Percentiles rank a stretch among this genome's conserved stretches.
Evolutionary conservation across 2,329 filamentous ascomycete species (phyloP).

Genomic region (Didymella lethalis): DNA sequence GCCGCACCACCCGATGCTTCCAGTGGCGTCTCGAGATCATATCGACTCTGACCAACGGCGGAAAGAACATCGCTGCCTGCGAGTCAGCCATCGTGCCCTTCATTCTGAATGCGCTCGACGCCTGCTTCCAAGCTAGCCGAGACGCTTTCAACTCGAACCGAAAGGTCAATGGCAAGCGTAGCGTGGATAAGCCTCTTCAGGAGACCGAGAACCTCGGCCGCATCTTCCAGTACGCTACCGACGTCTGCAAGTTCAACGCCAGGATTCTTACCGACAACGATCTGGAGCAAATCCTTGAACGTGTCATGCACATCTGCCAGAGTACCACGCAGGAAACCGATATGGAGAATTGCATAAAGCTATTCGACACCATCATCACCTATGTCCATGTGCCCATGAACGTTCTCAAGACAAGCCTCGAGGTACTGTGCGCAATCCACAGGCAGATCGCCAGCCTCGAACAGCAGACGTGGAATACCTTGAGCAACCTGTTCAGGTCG

Average conservation of each 20-base stretch:
- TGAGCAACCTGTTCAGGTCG: slow-evolving; percentile 75
- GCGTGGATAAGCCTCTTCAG: slow-evolving; percentile 27
- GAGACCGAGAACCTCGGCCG: slow-evolving; percentile 58
- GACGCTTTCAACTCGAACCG: slow-evolving; percentile 34
- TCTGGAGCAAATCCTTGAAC: slow-evolving; percentile 67
- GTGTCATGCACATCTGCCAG: slow-evolving; percentile 71
- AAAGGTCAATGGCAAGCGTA: slow-evolving; percentile 40
- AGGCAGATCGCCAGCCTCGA: slow-evolving; percentile 68
- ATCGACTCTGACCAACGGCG: slow-evolving; percentile 47
- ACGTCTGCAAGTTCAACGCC: slow-evolving; percentile 79
- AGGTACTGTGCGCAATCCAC: slow-evolving; percentile 76
- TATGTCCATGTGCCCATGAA: slow-evolving; percentile 72
- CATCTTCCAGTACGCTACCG: slow-evolving; percentile 70
- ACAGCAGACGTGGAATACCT: slow-evolving; percentile 72
- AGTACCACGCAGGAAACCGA: slow-evolving; percentile 71
- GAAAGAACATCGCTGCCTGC: slow-evolving; percentile 50
- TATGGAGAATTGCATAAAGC: slow-evolving; percentile 70
- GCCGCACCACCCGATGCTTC: slow-evolving; percentile 40
- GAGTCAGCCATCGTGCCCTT: slow-evolving; percentile 48
- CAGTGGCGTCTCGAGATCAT: slow-evolving; percentile 48
- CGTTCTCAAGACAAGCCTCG: slow-evolving; percentile 71
- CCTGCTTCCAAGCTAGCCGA: slow-evolving; percentile 45
- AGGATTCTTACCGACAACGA: slow-evolving; percentile 71
- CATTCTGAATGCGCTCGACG: slow-evolving; percentile 42
- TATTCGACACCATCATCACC: slow-evolving; percentile 75